Conservation (phyloP, 2,329 filamentous ascomycete genomes). For the Huntiella omanensis region DNA sequence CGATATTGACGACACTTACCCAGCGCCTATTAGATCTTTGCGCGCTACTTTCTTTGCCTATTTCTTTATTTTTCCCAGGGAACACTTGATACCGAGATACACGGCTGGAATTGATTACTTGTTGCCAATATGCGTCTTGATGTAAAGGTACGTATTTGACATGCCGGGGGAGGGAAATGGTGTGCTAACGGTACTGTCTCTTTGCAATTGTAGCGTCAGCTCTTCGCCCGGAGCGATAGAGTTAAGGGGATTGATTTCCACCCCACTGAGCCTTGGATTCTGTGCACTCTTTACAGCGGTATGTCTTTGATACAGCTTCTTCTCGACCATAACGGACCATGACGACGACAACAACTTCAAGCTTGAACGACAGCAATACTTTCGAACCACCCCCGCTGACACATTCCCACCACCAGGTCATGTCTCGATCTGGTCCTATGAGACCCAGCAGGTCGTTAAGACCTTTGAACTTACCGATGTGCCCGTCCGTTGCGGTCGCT, state of each 20-base stretch:
- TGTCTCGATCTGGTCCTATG: constrained; percentile 98
- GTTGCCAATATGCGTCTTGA: constrained; percentile 13
- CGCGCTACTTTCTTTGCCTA: no score
- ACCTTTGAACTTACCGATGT: constrained; percentile 98
- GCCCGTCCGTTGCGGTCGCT: constrained; percentile 86
- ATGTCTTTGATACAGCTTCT: constrained; percentile 18
- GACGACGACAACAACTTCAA: neutral
- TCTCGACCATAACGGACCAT: neutral
- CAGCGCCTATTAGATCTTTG: no score
- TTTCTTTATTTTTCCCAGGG: no score
- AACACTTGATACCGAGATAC: no score
- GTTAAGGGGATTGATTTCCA: constrained; percentile 97
- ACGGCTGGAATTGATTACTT: no score
- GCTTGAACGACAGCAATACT: no score
- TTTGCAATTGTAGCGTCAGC: constrained; percentile 21
- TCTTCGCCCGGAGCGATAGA: constrained; percentile 68
- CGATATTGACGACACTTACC: no score
- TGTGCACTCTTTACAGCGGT: constrained; percentile 94
- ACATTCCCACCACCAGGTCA: constrained; percentile 43
- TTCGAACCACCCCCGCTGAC: neutral
- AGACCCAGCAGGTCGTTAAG: constrained; percentile 92
- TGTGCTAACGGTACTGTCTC: neutral
- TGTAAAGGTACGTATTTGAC: constrained; percentile 11
- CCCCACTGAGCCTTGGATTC: constrained; percentile 86
- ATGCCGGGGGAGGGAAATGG: neutral